Base-by-base conservation (phyloP, 169 alveolate species). In the Plasmodium reichenowi region DNA sequence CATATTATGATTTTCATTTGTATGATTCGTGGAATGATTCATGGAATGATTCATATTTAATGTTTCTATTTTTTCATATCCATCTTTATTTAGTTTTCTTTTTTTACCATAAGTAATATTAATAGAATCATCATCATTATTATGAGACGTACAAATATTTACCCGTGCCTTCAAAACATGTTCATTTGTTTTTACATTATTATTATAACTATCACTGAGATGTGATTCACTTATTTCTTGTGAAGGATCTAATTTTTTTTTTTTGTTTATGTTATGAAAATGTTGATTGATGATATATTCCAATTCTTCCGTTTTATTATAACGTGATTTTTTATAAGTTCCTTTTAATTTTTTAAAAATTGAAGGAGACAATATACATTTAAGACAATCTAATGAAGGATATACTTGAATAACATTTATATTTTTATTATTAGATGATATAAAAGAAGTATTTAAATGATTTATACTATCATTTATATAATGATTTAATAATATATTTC, bases 361-460 rank as follows among this genome's bases (percentile, higher is more conserved):
- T 12, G 15, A 20, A 12, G 10, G 47, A n/a, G 91, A 64, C 9
- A 63, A 43, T 54, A 83, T 67, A 52, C 50, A 15, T 58, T 68
- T 83, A 56, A 83, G 72, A 26, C 91, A 83, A 38, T 38, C 54
- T 54, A 83, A 45, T 24, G 83, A 56, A 1, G 91, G 91, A 29
- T 83, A 83, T 3, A 83, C 60, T 45, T 70, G 67, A 20, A 83
- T 60, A 20, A n/a, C 74, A 13, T 24, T 83, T 64, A n/a, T 50
- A 4, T 24, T 20, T 2, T 29, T 38, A n/a, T 73, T 56, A 58
- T 54, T 10, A 20, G 17, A 12, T 59, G 26, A 15, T 20, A 20
- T 20, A 20, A 60, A 60, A 20, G 20, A 3, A 0, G 13, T 17
- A n/a, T 45, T 24, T 8, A 62, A 26, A 17, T 32, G 66, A 74